A percentile compares a stretch with the other conserved stretches of the same genome.
Conservation (phyloP, 129 eudicot genomes). For the Solidago caesia region DNA sequence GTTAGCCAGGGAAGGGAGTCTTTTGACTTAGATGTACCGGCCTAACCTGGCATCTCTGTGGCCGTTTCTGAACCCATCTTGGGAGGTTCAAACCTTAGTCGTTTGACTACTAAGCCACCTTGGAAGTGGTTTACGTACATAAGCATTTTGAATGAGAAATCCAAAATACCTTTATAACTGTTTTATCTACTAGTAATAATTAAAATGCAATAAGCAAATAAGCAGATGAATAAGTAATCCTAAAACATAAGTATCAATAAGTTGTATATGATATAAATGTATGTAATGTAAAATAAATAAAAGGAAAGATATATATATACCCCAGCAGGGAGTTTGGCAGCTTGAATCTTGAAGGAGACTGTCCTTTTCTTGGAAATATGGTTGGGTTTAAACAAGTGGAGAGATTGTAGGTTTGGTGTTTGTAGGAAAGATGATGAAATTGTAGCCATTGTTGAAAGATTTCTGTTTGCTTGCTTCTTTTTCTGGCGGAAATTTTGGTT, state of each 20-base stretch:
- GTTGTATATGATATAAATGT: constrained; percentile 1
- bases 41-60: too few relatives aligned
- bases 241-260: neutral
- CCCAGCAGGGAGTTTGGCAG: constrained; percentile 89
- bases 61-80: too few relatives aligned
- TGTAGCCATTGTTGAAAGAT: constrained; percentile 35
- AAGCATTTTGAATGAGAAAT: too few relatives aligned
- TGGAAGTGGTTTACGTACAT: too few relatives aligned
- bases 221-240: neutral
- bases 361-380: constrained; percentile 21
- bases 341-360: constrained; percentile 53
- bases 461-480: constrained; percentile 12
- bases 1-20: too few relatives aligned
- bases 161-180: too few relatives aligned
- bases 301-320: constrained; percentile 30
- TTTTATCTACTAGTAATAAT: too few relatives aligned
- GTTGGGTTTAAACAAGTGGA: constrained; percentile 26
- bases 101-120: too few relatives aligned
- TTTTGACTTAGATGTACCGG: too few relatives aligned
- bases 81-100: too few relatives aligned
- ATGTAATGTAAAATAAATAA: neutral
- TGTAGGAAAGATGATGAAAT: constrained; percentile 38
- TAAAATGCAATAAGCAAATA: neutral
- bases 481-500: neutral
- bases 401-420: constrained; percentile 18